Base-by-base conservation (phyloP, 306 rosid genomes). In the Cucurbita maxima region DNA sequence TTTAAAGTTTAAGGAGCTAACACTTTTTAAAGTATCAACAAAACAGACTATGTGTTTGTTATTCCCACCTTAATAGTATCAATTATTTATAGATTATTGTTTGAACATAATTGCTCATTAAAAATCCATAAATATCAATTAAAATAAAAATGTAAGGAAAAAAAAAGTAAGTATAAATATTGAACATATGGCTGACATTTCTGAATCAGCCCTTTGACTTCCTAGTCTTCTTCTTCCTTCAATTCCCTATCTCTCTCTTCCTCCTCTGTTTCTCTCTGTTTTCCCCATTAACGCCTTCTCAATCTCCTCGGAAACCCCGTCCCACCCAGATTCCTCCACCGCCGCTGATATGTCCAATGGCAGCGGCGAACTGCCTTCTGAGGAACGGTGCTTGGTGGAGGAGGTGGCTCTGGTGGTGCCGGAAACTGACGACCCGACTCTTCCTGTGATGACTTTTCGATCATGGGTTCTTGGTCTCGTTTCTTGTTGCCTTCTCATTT, bases 381-480 rank as follows among this genome's bases (percentile, higher is more conserved):
- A 72, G 1, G 88, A 87, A 0, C 74, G 90, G 8, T 95, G 92
- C 56, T 37, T 83, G 5, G 77, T 91, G 6, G 99, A 95, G 78
- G 99, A 95, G 75, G 99, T 95, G 14, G 96, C 97, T 11, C 74
- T 95, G 62, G 99, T 95, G 58, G 99, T 95, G 62, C 99, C 99
- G 15, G 97, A 95, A 58, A 95, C 96, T 7, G 99, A 95, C 68
- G 99, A 95, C 91, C 92, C 96, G 0, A 73, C 92, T 0, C 40
- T 89, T 1, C 97, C 99, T 7, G 99, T 95, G 40, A 83, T 95
- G 97, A 95, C 97, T 73, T 91, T 95, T 87, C 84, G 97, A 9
- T 84, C 99, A 3, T 95, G 97, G 99, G 82, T 91, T 54, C 81
- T 95, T 40, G 99, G 99, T 0, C 14, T 95, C 16, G 22, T 73